Evolutionary conservation across 2,329 filamentous ascomycete species (phyloP), one percentile per base, ranked within the genome.

Genomic region (Diaporthe aspalathi): DNA sequence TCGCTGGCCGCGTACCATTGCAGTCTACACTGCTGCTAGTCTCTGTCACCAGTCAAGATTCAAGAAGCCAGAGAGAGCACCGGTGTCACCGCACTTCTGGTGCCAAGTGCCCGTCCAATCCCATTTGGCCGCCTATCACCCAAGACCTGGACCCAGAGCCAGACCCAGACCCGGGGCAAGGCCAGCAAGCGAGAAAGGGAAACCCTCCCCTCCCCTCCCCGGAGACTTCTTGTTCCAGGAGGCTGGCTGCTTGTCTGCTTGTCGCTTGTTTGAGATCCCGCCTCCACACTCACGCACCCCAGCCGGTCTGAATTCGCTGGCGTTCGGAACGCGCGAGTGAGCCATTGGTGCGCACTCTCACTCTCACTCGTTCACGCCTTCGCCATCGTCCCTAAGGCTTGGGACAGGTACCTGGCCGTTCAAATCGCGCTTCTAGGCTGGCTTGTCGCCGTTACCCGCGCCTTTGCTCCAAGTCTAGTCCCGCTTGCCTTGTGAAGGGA

Each of bases 181-280:
- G 62, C 54, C 38, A 68, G 71, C 62, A 70, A 60, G 71, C 54
- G 68, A 67, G 62, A 68, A 53, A 68, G 65, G 70, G 68, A 68
- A 68, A n/a, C n/a, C n/a, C n/a, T n/a, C n/a, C n/a, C n/a, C 35
- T 54, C 70, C 63, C 65, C 69, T 24, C 62, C 70, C 63, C 65
- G 68, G 72, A 67, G 69, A 62, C 68, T 71, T 65, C 49, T n/a
- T 67, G 69, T 69, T 49, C 65, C 72, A 73, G 57, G 56, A 73
- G 56, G 56, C 56, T 71, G 65, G 38, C 43, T 68, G 66, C 66
- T 56, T 63, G 66, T 69, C 72, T 56, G 72, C 72, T 66, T 71
- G 72, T 71, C 56, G 57, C 62, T 70, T 72, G 68, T 68, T 65
- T 72, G 71, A 53, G 60, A 68, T 67, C 53, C 53, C 68, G 68